Evolutionary conservation across 2,329 filamentous ascomycete species (phyloP).

Genomic region (Alternaria panax): DNA sequence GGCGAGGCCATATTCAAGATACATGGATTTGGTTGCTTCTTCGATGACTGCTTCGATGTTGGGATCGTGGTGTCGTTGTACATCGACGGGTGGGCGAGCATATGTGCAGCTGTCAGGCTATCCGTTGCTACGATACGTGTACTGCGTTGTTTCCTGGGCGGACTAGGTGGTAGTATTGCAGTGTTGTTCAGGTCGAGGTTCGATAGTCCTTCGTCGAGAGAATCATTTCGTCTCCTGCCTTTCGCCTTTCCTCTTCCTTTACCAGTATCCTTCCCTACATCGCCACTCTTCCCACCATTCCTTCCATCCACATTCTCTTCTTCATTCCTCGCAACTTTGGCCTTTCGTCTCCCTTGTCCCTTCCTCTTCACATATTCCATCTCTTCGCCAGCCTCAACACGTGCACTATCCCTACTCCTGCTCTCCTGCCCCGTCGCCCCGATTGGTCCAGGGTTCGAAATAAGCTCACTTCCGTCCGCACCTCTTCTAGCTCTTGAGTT

Average conservation of each 20-base stretch:
- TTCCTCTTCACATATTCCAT: slow-evolving; percentile 43
- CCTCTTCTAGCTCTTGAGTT: slow-evolving; percentile 65
- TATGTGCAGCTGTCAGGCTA: slow-evolving; percentile 61
- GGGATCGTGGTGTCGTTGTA: not conserved
- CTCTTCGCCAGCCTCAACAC: slow-evolving; percentile 15
- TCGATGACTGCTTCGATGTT: slow-evolving; percentile 7
- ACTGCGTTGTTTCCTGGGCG: slow-evolving; percentile 5
- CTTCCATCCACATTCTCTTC: slow-evolving; percentile 11
- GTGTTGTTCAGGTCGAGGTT: slow-evolving; percentile 7
- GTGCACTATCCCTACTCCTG: not conserved
- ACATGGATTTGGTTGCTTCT: slow-evolving; percentile 54
- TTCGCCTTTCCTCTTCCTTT: slow-evolving; percentile 21
- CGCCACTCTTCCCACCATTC: slow-evolving; percentile 8
- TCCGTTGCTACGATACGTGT: slow-evolving; percentile 61
- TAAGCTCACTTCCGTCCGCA: slow-evolving; percentile 60
- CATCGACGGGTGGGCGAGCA: slow-evolving; percentile 34
- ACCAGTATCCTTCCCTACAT: slow-evolving; percentile 10
- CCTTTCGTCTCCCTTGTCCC: slow-evolving; percentile 43
- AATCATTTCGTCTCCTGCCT: slow-evolving; percentile 18
- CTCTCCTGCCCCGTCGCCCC: not conserved
- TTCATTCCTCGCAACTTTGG: slow-evolving; percentile 16
- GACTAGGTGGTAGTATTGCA: not conserved
- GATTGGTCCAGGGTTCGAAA: slow-evolving; percentile 48
- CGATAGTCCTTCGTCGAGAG: slow-evolving; percentile 20
- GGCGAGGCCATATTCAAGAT: slow-evolving; percentile 72